Conservation (phyloP, 768 basidiomycete genomes). For the Phanerodontia chrysosporium region DNA sequence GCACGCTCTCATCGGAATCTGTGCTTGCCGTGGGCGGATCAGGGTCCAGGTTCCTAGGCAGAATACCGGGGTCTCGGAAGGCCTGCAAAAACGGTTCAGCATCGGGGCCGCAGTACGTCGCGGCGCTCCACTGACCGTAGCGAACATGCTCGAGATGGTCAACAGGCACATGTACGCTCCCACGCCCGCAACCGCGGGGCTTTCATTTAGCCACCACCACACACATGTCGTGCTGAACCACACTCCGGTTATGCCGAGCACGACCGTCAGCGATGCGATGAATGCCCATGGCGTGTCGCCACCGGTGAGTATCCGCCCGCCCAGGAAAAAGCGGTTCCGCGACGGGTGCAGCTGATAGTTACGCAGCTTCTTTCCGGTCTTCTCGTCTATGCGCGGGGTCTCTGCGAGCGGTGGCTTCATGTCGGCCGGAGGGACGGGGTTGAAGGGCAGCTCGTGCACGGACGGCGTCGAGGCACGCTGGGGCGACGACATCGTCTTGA, state of each 20-base stretch:
- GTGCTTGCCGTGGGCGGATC: conserved; percentile 73
- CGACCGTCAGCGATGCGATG: conserved; percentile 53
- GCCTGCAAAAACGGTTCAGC: conserved; percentile 44
- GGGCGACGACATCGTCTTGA: conserved; percentile 15
- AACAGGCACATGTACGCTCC: conserved; percentile 61
- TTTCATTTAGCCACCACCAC: conserved; percentile 84
- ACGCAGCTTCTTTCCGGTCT: conserved; percentile 40
- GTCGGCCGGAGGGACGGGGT: conserved; percentile 26
- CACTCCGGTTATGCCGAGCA: conserved; percentile 64
- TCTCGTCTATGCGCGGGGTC: conserved; percentile 26
- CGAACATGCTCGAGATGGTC: conserved; percentile 70
- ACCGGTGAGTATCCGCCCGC: conserved; percentile 73
- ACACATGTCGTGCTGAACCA: conserved; percentile 89
- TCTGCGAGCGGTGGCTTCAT: conserved; percentile 30
- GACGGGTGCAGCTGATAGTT: conserved; percentile 68
- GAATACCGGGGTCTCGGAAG: conserved; percentile 79
- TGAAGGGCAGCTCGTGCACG: conserved; percentile 17
- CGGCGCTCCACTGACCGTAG: conserved; percentile 50
- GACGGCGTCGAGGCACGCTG: conserved; percentile 19
- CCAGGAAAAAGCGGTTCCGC: conserved; percentile 69
- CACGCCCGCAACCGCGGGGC: conserved; percentile 64
- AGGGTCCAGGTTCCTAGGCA: conserved; percentile 84
- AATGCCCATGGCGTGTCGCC: conserved; percentile 88
- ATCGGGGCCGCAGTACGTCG: neutral
- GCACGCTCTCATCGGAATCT: conserved; percentile 58